Percentiles rank a stretch among this genome's conserved stretches.
These are phyloP conservation scores for Tylopilus sp. DNA, from an alignment of 768 basidiomycete genomes.

Conservation along the genomic window DNA sequence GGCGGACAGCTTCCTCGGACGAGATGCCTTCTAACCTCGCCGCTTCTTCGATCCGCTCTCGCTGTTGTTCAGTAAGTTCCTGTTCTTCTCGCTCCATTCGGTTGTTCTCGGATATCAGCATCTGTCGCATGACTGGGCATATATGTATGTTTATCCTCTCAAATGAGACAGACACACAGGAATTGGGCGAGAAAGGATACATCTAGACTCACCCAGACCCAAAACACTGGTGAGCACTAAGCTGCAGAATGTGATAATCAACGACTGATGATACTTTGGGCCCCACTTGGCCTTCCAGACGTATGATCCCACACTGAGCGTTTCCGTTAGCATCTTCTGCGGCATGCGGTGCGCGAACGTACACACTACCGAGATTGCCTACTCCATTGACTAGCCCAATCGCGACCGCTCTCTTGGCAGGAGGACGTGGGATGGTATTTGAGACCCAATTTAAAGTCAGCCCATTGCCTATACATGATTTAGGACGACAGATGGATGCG, in stretches of 20 bases:
- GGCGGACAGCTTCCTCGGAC: conserved; percentile 59
- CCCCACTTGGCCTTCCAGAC: conserved; percentile 62
- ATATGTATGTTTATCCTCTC: not conserved
- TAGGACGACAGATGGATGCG: not conserved
- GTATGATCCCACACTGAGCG: conserved; percentile 54
- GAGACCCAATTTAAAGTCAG: conserved; percentile 59
- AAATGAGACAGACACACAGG: too few relatives aligned
- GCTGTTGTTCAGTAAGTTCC: conserved; percentile 40
- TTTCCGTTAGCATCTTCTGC: not conserved
- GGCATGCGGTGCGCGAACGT: conserved; percentile 17
- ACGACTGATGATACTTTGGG: conserved; percentile 59
- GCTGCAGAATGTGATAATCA: conserved; percentile 45
- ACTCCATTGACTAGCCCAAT: conserved; percentile 62
- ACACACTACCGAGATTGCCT: conserved; percentile 58
- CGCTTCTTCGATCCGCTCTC: conserved; percentile 52
- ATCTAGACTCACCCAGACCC: conserved; percentile 29
- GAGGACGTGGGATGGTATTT: conserved; percentile 57
- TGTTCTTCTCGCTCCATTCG: conserved; percentile 48
- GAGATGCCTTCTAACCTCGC: conserved; percentile 57
- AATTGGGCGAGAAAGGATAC: not conserved
- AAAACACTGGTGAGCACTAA: conserved; percentile 32
- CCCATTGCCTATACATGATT: conserved; percentile 32
- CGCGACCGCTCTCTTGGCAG: conserved; percentile 48
- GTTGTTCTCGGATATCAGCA: conserved; percentile 50
- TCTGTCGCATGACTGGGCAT: conserved; percentile 38